Conservation (phyloP, 768 basidiomycete species). For the Serendipita vermifera region DNA sequence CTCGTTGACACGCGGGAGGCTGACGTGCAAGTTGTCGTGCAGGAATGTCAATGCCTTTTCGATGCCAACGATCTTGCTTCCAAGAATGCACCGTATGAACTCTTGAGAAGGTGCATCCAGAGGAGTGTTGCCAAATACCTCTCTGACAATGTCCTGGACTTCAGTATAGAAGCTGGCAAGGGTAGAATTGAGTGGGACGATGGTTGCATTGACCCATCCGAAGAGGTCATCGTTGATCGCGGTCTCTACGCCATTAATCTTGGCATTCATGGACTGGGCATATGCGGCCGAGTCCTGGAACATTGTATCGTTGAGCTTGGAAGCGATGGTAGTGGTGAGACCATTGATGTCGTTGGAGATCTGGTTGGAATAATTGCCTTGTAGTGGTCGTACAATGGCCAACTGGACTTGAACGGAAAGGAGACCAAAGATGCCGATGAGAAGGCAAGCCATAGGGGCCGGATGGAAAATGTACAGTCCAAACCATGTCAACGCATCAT, state of each 20-base stretch:
- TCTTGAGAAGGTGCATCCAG: conserved; percentile 71
- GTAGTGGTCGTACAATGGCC: conserved; percentile 59
- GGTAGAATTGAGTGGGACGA: conserved; percentile 74
- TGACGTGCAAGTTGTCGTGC: conserved; percentile 69
- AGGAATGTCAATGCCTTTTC: conserved; percentile 85
- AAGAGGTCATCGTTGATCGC: conserved; percentile 79
- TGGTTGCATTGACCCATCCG: conserved; percentile 90
- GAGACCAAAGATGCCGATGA: conserved; percentile 85
- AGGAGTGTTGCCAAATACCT: conserved; percentile 73
- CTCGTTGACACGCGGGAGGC: conserved; percentile 67
- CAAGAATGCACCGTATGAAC: conserved; percentile 80
- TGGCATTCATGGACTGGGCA: conserved; percentile 61
- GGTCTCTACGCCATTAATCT: conserved; percentile 54
- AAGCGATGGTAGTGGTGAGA: conserved; percentile 58
- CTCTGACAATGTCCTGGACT: conserved; percentile 61
- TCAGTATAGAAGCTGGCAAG: conserved; percentile 78
- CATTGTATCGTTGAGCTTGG: conserved; percentile 72
- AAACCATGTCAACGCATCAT: conserved; percentile 74
- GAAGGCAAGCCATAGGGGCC: conserved; percentile 78
- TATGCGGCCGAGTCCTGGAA: conserved; percentile 66
- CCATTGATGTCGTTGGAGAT: conserved; percentile 48
- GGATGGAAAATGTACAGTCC: conserved; percentile 84
- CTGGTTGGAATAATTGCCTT: conserved; percentile 48
- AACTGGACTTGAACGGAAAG: conserved; percentile 81
- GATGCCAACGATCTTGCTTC: conserved; percentile 77